These are phyloP conservation scores for Apiotrichum siamense DNA, from an alignment of 1,284 basidiomycete genomes.

Conservation along the genomic window DNA sequence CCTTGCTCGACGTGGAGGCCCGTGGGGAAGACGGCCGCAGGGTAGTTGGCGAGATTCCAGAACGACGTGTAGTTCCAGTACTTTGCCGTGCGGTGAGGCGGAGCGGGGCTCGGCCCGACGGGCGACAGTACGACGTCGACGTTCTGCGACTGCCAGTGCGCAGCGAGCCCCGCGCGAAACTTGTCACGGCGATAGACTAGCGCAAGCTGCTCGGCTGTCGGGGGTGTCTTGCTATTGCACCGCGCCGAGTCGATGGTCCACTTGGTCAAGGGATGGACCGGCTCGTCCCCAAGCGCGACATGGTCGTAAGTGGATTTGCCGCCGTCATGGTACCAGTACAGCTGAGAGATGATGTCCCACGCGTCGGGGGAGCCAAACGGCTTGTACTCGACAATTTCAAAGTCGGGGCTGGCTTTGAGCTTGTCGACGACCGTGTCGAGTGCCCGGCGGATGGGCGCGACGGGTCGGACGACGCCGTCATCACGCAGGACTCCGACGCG, in stretches of 20 bases:
- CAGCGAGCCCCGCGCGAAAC: conserved; percentile 25
- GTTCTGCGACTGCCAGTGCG: conserved; percentile 21
- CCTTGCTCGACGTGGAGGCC: conserved; percentile 55
- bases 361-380: conserved; percentile 19
- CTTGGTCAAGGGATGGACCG: conserved; percentile 33
- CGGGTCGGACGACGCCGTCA: conserved; percentile 45
- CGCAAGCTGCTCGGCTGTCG: conserved; percentile 24
- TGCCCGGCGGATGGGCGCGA: conserved; percentile 42
- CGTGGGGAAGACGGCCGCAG: conserved; percentile 62
- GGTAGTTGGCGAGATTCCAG: conserved; percentile 66
- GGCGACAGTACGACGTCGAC: conserved; percentile 44
- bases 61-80: conserved; percentile 55
- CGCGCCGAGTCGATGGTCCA: conserved; percentile 26
- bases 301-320: conserved; percentile 17
- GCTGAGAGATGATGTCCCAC: conserved; percentile 30
- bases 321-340: conserved; percentile 43
- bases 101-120: conserved; percentile 34
- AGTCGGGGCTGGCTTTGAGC: conserved; percentile 22
- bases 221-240: conserved; percentile 16
- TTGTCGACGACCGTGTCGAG: conserved; percentile 29
- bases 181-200: conserved; percentile 30
- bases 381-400: conserved; percentile 30
- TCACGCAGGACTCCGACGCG: conserved; percentile 45
- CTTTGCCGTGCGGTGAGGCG: conserved; percentile 31
- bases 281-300: conserved; percentile 28